A percentile compares a stretch with the other conserved stretches of the same genome.
phyloP scores from a whole-genome alignment of 176 grass and related monocot genomes.

The Oryza rufipogon region DNA sequence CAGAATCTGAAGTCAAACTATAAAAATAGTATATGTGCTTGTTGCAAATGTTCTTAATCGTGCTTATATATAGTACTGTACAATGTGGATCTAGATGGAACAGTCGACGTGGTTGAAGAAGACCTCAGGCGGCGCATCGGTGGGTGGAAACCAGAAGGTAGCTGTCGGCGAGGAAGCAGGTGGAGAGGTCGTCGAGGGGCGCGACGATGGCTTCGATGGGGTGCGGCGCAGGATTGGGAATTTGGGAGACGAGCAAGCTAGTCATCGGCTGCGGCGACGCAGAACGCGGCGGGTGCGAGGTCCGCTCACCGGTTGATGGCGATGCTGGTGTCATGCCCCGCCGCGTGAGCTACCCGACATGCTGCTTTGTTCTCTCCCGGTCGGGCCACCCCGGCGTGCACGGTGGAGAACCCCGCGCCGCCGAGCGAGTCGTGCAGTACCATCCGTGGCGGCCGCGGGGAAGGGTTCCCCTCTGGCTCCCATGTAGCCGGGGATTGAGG shows the following conservation, averaged over 20 bases:
- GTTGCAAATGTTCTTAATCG: too few species aligned
- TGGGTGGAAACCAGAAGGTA: conserved; percentile 52
- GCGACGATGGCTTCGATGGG: conserved; percentile 41
- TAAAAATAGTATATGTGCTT: too few species aligned
- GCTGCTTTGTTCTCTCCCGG: conserved; percentile 53
- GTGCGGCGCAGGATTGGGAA: conserved; percentile 62
- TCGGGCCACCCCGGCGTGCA: conserved; percentile 57
- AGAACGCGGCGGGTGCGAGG: conserved; percentile 45
- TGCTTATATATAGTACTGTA: too few species aligned
- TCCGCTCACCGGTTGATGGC: conserved; percentile 58
- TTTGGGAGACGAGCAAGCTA: conserved; percentile 54
- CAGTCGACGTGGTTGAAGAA: conserved; percentile 71
- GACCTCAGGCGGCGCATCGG: conserved; percentile 47
- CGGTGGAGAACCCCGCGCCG: conserved; percentile 35
- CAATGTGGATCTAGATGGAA: conserved; percentile 77
- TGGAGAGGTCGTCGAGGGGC: too few species aligned
- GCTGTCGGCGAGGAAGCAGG: conserved; percentile 27
- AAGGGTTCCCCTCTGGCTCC: too few species aligned
- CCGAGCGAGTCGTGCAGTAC: conserved; percentile 79
- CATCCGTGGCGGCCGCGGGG: conserved; percentile 20
- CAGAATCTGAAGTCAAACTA: too few species aligned
- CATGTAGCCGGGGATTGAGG: too few species aligned
- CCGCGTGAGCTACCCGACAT: conserved; percentile 34
- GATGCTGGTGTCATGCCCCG: conserved; percentile 48
- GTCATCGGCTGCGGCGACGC: conserved; percentile 64